Evolutionary conservation across 1,139 yeast species (phyloP), one percentile per base, ranked within the genome.

Genomic region (Sugiyamaella castrensis): DNA sequence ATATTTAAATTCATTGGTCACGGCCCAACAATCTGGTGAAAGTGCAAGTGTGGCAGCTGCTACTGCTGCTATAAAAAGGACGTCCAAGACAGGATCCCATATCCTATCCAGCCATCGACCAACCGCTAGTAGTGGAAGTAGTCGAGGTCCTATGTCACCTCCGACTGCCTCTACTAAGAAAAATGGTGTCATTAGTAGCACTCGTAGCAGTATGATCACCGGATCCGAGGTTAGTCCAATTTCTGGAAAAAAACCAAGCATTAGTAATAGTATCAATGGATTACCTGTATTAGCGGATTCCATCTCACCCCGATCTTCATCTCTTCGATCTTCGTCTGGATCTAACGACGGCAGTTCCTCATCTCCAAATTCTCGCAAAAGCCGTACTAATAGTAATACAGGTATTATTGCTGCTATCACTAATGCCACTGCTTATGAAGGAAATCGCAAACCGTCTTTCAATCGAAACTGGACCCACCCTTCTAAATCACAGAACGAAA

Each of bases 1-100:
- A 65, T 78, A 81, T 40, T 75, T 91, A 9, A 60, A 55, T 44
- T 54, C 60, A 30, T 46, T 57, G 28, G 56, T 55, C 8, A 33
- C 45, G 13, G 46, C 46, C n/a, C 46, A 42, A 16, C 9, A 16
- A 27, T 19, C 46, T 10, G 46, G 46, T 11, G 46, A 42, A 36
- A 36, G 40, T 16, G 27, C 40, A 11, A 32, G 42, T 37, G 37
- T 43, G 29, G 47, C 42, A 15, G 41, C 47, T 8, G 41, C 47
- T 4, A 37, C 37, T 10, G 46, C 46, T 5, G 46, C 46, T 26
- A 36, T 42, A 2, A 42, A 28, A n/a, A 15, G 46, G 11, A 34
- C 24, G 24, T 42, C 46, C 13, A 42, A 42, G 19, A 29, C 46
- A 19, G 35, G n/a, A 16, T 19, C 24, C 24, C 24, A 19, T 19